These are phyloP conservation scores for Pichia sp. DNA, from an alignment of 1,139 yeast species.

Conservation along the genomic window DNA sequence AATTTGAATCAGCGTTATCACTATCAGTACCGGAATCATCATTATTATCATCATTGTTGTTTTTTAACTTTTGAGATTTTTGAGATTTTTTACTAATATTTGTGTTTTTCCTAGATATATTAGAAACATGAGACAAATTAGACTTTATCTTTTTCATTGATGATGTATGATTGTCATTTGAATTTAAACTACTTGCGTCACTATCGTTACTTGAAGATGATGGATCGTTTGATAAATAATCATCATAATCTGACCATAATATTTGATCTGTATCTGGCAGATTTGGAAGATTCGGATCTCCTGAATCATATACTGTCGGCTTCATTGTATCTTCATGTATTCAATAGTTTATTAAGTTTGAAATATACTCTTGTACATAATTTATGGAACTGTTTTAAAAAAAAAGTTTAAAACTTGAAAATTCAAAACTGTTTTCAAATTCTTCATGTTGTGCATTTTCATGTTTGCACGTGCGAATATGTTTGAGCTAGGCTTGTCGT, in stretches of 20 bases:
- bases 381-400: too few relatives aligned
- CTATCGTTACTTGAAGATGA: constrained; percentile 1
- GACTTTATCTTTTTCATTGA: not conserved
- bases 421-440: too few relatives aligned
- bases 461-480: not conserved
- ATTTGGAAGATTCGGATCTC: constrained; percentile 36
- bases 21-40: not conserved
- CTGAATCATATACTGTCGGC: constrained; percentile 33
- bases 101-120: not conserved
- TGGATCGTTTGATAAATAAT: constrained; percentile 7
- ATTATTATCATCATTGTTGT: not conserved
- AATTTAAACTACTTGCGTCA: not conserved
- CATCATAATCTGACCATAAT: constrained; percentile 28
- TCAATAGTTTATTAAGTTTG: not conserved
- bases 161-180: not conserved
- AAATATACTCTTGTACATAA: too few relatives aligned
- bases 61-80: not conserved
- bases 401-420: too few relatives aligned
- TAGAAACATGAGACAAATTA: not conserved
- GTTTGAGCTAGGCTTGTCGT: too few relatives aligned
- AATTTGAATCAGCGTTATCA: not conserved
- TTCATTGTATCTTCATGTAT: not conserved
- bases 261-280: constrained; percentile 31
- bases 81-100: not conserved
- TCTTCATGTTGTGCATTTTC: not conserved